Evolutionary conservation across 768 basidiomycete genomes (phyloP).

Genomic region (Rhizopogon vesiculosus): DNA sequence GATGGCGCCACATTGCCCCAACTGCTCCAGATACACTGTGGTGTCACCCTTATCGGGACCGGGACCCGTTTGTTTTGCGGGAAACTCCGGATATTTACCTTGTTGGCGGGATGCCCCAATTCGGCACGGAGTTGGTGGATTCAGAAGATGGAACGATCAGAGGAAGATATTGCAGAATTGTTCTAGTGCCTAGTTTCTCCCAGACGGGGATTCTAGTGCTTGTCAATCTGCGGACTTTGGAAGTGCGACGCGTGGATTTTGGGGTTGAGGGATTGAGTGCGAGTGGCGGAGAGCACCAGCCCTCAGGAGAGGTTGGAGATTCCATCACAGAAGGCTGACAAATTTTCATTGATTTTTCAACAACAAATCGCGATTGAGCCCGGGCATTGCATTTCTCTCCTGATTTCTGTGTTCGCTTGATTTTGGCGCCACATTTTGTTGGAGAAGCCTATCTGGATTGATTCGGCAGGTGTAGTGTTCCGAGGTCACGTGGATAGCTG

Average conservation of each 20-base stretch:
- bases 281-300: slow-evolving; percentile 10
- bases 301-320: slow-evolving; percentile 4
- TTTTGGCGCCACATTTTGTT: not conserved
- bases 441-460: not conserved
- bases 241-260: slow-evolving; percentile 59
- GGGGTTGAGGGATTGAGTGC: slow-evolving; percentile 34
- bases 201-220: slow-evolving; percentile 76
- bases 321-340: slow-evolving; percentile 22
- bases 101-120: slow-evolving; percentile 85
- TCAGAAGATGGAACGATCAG: slow-evolving; percentile 24
- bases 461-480: slow-evolving; percentile 2
- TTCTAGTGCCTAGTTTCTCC: slow-evolving; percentile 79
- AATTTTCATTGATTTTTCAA: not conserved
- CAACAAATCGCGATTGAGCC: not conserved
- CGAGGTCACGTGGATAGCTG: not conserved
- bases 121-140: slow-evolving; percentile 67
- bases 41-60: slow-evolving; percentile 90
- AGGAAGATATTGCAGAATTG: slow-evolving; percentile 53
- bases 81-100: slow-evolving; percentile 88
- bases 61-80: slow-evolving; percentile 87
- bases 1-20: slow-evolving; percentile 96
- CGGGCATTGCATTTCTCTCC: not conserved
- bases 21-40: slow-evolving; percentile 98
- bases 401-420: not conserved
- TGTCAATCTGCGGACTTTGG: slow-evolving; percentile 74